phyloP scores from a whole-genome alignment of 805 yeast genomes.

The Blastobotrys robertii region DNA sequence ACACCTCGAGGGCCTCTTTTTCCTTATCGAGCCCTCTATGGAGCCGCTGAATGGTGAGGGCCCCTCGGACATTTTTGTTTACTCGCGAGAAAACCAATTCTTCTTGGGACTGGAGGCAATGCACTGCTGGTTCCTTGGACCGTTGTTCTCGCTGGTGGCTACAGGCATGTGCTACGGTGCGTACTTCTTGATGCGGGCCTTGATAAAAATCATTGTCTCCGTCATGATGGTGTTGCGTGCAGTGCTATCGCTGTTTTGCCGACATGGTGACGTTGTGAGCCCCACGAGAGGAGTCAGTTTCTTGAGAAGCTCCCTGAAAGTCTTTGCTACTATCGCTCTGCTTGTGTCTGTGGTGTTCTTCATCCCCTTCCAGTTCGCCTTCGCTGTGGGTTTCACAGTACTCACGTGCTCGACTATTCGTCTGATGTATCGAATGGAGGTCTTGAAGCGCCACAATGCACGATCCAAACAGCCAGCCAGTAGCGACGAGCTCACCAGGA shows the following conservation, averaged over 20 bases:
- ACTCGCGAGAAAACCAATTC: conserved; percentile 14
- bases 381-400: conserved; percentile 38
- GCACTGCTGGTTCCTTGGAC: conserved; percentile 48
- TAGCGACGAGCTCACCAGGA: background rate
- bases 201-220: background rate
- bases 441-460: background rate
- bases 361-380: conserved; percentile 77
- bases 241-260: background rate
- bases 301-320: background rate
- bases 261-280: background rate
- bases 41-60: conserved; percentile 13
- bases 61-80: conserved; percentile 20
- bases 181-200: background rate
- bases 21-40: conserved; percentile 43
- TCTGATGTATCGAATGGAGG: conserved; percentile 31
- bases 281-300: background rate
- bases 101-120: conserved; percentile 59
- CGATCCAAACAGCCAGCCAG: conserved; percentile 1
- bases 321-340: conserved; percentile 16
- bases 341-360: conserved; percentile 45
- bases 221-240: background rate
- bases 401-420: conserved; percentile 41
- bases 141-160: conserved; percentile 42
- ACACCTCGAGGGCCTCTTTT: conserved; percentile 14
- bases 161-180: conserved; percentile 23